A percentile compares a stretch with the other conserved stretches of the same genome.
Evolutionary conservation across 768 basidiomycete species (phyloP).

Genomic region (Rhodosporidiobolus odoratus): DNA sequence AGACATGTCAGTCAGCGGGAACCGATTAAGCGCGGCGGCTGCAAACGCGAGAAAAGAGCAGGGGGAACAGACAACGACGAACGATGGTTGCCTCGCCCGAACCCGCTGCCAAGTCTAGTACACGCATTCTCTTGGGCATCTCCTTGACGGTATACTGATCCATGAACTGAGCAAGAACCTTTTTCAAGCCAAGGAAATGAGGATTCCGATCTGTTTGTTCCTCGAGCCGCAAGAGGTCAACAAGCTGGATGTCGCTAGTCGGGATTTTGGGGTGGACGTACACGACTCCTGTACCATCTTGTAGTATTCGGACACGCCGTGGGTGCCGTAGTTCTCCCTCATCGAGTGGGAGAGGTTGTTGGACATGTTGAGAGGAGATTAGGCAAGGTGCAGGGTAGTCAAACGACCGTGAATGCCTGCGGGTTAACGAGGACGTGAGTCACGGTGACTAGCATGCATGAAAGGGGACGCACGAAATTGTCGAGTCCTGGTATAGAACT

Average conservation of each 20-base stretch:
- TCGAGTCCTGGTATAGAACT: too few species aligned
- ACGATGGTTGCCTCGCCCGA: constrained; percentile 39
- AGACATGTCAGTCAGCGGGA: neutral
- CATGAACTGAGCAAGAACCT: constrained; percentile 51
- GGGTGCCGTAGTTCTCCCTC: constrained; percentile 54
- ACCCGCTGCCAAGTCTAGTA: constrained; percentile 62
- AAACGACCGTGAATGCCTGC: too few species aligned
- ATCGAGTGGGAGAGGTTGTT: constrained; percentile 51
- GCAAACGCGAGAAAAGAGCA: neutral
- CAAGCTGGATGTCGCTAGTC: too few species aligned
- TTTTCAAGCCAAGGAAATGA: constrained; percentile 63
- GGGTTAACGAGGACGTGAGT: too few species aligned
- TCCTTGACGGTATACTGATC: constrained; percentile 48
- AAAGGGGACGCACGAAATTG: too few species aligned
- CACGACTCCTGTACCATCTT: constrained; percentile 28
- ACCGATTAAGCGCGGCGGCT: neutral
- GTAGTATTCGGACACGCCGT: constrained; percentile 56
- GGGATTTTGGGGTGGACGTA: neutral
- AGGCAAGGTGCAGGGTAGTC: neutral
- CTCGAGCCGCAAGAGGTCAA: constrained; percentile 39
- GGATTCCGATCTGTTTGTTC: constrained; percentile 56
- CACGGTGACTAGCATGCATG: too few species aligned
- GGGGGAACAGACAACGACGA: neutral
- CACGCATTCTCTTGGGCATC: constrained; percentile 49
- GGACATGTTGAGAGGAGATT: constrained; percentile 8